Base-by-base conservation (phyloP, 2,329 filamentous ascomycete species). In the Arthrocladium fulminans region DNA sequence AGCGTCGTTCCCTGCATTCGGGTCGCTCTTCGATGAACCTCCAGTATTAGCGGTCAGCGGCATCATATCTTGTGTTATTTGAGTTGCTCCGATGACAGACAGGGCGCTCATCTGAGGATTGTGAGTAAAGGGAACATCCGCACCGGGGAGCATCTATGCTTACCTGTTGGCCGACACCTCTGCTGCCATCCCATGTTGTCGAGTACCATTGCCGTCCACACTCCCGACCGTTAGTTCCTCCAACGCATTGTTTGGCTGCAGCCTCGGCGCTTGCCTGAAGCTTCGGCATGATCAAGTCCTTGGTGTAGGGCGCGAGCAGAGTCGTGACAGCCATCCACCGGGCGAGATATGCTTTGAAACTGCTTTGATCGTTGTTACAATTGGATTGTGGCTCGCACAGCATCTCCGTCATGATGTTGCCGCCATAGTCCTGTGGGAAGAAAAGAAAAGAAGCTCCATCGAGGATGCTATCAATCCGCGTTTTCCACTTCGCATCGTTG, bases 311-410 rank as follows among this genome's bases (percentile, higher is more conserved):
- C 0, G 79, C 81, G n/a, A 86, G 49, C 55, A 82, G 73, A 2
- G 77, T 74, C 1, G 76, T 72, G 19, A 75, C 71, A 3, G 77
- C 72, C 56, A 87, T 69, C 79, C 81, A 85, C 34, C 80, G 75
- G 56, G 80, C 73, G 15, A 86, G 69, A 50, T 82, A 81, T 32
- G 82, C 83, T 65, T 86, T 86, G 75, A 84, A 88, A 1, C 79
- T 78, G 51, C 78, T 65, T 72, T 88, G 84, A 58, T 90, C 86
- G 41, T 76, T 72, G 50, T 81, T 81, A 69, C 86, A 90, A 17
- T 67, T 73, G 19, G 63, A 61, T 2, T 60, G 66, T 2, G 72
- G 67, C 56, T 88, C 84, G 66, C 86, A 90, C 10, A 79, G 71
- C 2, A 77, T 66, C 63, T 90, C 86, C 48, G 69, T 79, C 57